Percentiles rank a stretch among this genome's conserved stretches.
Conservation (phyloP, 2,329 filamentous ascomycete species). For the Microdochium nivale region DNA sequence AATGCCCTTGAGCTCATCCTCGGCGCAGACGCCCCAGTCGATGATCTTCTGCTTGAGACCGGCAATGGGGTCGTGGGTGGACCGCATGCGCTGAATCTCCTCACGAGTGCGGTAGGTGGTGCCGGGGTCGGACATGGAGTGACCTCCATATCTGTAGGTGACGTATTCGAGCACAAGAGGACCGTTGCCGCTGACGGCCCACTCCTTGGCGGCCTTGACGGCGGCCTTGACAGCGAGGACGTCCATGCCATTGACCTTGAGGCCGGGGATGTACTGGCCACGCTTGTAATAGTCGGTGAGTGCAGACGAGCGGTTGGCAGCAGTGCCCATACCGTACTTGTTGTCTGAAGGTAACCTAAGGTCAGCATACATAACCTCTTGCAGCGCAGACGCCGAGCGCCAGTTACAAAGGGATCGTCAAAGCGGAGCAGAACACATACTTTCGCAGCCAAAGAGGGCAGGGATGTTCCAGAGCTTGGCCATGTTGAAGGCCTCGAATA, state of each 20-base stretch:
- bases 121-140: slow-evolving; percentile 99
- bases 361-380: slow-evolving; percentile 13
- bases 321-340: slow-evolving; percentile 99
- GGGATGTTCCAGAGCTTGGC: slow-evolving; percentile 98
- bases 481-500: slow-evolving; percentile 99
- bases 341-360: slow-evolving; percentile 57
- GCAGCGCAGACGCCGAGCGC: background rate
- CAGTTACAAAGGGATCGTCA: background rate
- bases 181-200: slow-evolving; percentile 73
- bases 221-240: slow-evolving; percentile 96
- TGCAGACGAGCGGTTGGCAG: slow-evolving; percentile 86
- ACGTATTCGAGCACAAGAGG: slow-evolving; percentile 97
- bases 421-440: slow-evolving; percentile 46
- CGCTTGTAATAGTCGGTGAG: slow-evolving; percentile 99
- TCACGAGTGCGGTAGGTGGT: slow-evolving; percentile 99
- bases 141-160: slow-evolving; percentile 97
- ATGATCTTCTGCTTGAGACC: slow-evolving; percentile 97
- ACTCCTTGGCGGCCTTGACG: slow-evolving; percentile 88
- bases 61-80: slow-evolving; percentile 95
- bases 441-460: slow-evolving; percentile 95
- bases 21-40: slow-evolving; percentile 83
- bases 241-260: slow-evolving; percentile 99
- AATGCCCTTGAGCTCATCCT: slow-evolving; percentile 92
- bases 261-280: slow-evolving; percentile 97
- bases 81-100: slow-evolving; percentile 99